Conservation (phyloP, 345 rosid species). For the Bruguiera gymnorhiza region DNA sequence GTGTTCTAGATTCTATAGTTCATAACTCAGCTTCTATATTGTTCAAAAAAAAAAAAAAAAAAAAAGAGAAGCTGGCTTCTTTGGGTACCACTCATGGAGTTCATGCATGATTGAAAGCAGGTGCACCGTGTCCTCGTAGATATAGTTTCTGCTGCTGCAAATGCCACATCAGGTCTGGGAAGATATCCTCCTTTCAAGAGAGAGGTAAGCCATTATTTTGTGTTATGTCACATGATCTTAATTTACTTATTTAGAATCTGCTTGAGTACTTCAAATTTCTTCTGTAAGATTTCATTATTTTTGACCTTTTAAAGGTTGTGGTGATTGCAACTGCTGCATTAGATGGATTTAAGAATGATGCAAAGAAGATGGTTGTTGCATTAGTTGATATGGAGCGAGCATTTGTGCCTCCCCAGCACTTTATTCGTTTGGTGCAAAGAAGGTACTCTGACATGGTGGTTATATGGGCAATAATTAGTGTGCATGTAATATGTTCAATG, state of each 20-base stretch:
- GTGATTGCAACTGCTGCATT: slow-evolving; percentile 88
- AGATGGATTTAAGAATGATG: slow-evolving; percentile 87
- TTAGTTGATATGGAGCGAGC: slow-evolving; percentile 99
- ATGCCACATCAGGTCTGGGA: slow-evolving; percentile 95
- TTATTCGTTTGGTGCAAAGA: slow-evolving; percentile 94
- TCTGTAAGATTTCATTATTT: neutral
- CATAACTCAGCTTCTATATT: too few relatives aligned
- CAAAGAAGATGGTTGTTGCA: slow-evolving; percentile 95
- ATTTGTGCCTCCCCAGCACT: slow-evolving; percentile 99
- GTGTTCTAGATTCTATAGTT: too few relatives aligned
- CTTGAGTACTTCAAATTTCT: neutral
- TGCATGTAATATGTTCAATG: neutral
- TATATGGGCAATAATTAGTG: neutral
- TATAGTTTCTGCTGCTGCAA: slow-evolving; percentile 84
- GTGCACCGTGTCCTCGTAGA: slow-evolving; percentile 91
- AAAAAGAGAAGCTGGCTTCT: too few relatives aligned
- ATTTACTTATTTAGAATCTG: neutral
- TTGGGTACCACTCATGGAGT: slow-evolving; percentile 9
- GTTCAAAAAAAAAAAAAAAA: too few relatives aligned
- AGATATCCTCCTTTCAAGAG: slow-evolving; percentile 97
- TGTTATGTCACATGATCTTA: slow-evolving; percentile 5
- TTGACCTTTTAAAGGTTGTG: slow-evolving; percentile 57
- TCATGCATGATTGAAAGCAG: slow-evolving; percentile 34
- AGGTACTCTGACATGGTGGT: slow-evolving; percentile 38
- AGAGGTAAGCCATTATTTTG: slow-evolving; percentile 48